phyloP scores from a whole-genome alignment of 805 yeast species.

The Zygoascus tannicola region DNA sequence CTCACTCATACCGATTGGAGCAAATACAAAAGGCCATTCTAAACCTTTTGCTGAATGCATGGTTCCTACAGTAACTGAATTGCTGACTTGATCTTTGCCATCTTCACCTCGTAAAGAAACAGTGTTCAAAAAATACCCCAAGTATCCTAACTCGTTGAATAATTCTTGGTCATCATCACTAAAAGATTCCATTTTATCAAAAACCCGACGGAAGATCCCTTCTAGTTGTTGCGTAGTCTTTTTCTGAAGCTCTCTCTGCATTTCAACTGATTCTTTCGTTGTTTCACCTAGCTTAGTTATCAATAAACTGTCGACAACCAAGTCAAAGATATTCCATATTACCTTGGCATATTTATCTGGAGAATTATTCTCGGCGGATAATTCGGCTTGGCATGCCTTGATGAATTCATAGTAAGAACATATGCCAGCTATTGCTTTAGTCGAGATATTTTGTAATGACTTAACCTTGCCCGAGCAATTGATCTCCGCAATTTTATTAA shows the following conservation, averaged over 20 bases:
- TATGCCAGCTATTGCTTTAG: slow-evolving; percentile 6
- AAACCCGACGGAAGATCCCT: background rate
- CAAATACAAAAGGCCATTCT: slow-evolving; percentile 90
- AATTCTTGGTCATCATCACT: slow-evolving; percentile 4
- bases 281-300: background rate
- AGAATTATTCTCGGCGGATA: background rate
- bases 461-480: background rate
- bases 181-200: background rate
- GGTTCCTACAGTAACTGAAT: slow-evolving; percentile 54
- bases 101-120: slow-evolving; percentile 17
- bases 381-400: slow-evolving; percentile 1
- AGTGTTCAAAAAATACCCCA: slow-evolving; percentile 10
- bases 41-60: slow-evolving; percentile 90
- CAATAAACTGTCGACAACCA: background rate
- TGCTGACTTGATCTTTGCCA: background rate
- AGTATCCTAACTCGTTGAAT: background rate
- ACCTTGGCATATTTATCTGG: background rate
- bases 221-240: background rate
- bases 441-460: slow-evolving; percentile 1
- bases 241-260: slow-evolving; percentile 5
- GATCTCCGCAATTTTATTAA: background rate
- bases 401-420: background rate
- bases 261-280: background rate
- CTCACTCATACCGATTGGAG: slow-evolving; percentile 34
- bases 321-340: background rate